Evolutionary conservation across 169 alveolate genomes (phyloP).

Genomic region (Eimeria acervulina): DNA sequence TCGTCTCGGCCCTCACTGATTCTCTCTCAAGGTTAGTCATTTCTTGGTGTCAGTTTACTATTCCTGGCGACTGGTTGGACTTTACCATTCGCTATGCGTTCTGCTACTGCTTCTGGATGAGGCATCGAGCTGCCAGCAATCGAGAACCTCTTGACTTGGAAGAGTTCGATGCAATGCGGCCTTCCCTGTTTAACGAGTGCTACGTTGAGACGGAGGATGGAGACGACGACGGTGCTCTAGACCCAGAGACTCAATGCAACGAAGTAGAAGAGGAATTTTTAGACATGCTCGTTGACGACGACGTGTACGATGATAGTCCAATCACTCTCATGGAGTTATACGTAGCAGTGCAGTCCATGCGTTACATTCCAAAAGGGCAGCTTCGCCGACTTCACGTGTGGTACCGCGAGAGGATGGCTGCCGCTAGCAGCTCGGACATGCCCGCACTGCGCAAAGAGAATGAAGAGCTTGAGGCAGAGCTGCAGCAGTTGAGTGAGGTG

Average conservation of each 20-base stretch:
- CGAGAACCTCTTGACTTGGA: constrained; percentile 84
- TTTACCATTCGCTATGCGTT: constrained; percentile 85
- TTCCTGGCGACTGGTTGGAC: constrained; percentile 86
- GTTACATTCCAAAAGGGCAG: constrained; percentile 78
- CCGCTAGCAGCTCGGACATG: constrained; percentile 68
- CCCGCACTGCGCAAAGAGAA: constrained; percentile 82
- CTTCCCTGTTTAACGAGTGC: constrained; percentile 81
- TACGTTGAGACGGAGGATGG: constrained; percentile 59
- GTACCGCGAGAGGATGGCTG: constrained; percentile 83
- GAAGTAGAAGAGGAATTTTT: constrained; percentile 76
- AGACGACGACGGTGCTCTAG: constrained; percentile 71
- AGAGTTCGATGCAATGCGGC: constrained; percentile 81
- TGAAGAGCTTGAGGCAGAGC: constrained; percentile 79
- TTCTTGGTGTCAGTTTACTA: constrained; percentile 82
- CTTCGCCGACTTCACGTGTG: constrained; percentile 81
- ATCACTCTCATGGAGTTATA: constrained; percentile 84
- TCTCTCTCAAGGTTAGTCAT: constrained; percentile 83
- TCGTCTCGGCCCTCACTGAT: constrained; percentile 82
- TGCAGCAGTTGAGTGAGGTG: constrained; percentile 79
- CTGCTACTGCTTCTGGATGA: constrained; percentile 85
- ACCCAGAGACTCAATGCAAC: constrained; percentile 55
- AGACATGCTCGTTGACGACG: constrained; percentile 81
- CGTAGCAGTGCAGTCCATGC: constrained; percentile 85
- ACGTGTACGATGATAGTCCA: constrained; percentile 83
- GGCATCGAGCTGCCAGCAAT: constrained; percentile 81